These are phyloP conservation scores for Fusarium sp. DNA, from an alignment of 2,329 filamentous ascomycete species.

Conservation along the genomic window DNA sequence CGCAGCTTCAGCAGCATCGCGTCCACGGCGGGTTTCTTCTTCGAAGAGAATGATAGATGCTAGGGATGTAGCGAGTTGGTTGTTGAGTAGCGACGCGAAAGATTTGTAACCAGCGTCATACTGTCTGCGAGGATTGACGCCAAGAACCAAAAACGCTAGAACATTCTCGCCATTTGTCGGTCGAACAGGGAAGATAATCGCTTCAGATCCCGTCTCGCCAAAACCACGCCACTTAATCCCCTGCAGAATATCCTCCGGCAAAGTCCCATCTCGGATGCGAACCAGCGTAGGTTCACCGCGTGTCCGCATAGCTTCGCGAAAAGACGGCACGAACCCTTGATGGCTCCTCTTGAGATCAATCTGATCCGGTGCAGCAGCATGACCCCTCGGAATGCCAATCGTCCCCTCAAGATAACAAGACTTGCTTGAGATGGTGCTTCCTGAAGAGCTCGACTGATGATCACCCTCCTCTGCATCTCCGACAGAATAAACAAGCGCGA, in stretches of 20 bases:
- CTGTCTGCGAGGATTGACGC: slow-evolving; percentile 74
- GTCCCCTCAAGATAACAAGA: slow-evolving; percentile 53
- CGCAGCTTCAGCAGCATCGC: slow-evolving; percentile 52
- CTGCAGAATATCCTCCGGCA: slow-evolving; percentile 68
- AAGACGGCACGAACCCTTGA: slow-evolving; percentile 52
- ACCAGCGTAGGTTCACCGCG: slow-evolving; percentile 52
- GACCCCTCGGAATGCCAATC: slow-evolving; percentile 52
- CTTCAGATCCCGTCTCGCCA: slow-evolving; percentile 68
- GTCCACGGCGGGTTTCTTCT: slow-evolving; percentile 68
- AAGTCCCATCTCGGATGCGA: slow-evolving; percentile 59
- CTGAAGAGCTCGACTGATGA: slow-evolving; percentile 50
- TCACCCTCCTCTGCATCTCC: slow-evolving; percentile 54
- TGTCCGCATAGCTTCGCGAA: slow-evolving; percentile 54
- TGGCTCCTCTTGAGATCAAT: slow-evolving; percentile 52
- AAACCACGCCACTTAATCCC: slow-evolving; percentile 71
- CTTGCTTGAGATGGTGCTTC: slow-evolving; percentile 53
- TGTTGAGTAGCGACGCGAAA: slow-evolving; percentile 61
- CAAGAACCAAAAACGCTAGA: slow-evolving; percentile 74
- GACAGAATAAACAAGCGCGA: slow-evolving; percentile 57
- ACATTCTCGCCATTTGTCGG: slow-evolving; percentile 72
- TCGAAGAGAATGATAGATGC: slow-evolving; percentile 74
- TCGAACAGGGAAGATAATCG: slow-evolving; percentile 75
- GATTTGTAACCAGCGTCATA: slow-evolving; percentile 76
- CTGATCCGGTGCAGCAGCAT: slow-evolving; percentile 49
- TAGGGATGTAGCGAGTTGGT: slow-evolving; percentile 69